Percentiles rank a stretch among this genome's conserved stretches.
phyloP scores from a whole-genome alignment of 768 basidiomycete genomes.

The Lentinus tigrinus region DNA sequence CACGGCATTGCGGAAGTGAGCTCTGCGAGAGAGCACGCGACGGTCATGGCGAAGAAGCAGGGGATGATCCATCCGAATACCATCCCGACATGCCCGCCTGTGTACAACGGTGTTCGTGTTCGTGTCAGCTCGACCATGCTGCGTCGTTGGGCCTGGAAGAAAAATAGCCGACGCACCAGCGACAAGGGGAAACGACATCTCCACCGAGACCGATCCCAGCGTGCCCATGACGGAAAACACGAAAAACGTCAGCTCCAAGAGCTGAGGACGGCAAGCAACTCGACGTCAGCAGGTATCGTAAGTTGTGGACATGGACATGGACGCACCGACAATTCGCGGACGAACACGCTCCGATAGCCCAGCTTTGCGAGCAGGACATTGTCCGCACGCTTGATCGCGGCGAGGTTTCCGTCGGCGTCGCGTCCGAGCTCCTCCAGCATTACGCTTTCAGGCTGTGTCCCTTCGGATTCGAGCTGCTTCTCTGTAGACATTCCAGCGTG shows the following conservation, averaged over 20 bases:
- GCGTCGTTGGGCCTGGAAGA: neutral
- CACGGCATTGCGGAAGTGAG: slow-evolving; percentile 76
- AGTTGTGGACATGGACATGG: neutral
- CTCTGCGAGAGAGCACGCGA: slow-evolving; percentile 74
- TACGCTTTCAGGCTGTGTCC: too few relatives aligned
- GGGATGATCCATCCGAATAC: slow-evolving; percentile 79
- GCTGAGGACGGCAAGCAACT: too few relatives aligned
- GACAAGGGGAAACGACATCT: slow-evolving; percentile 59
- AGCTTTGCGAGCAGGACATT: slow-evolving; percentile 59
- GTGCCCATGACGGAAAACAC: slow-evolving; percentile 74
- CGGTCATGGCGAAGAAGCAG: slow-evolving; percentile 60
- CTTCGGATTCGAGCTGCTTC: too few relatives aligned
- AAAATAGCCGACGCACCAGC: slow-evolving; percentile 58
- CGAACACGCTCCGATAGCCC: slow-evolving; percentile 73
- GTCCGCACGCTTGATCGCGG: slow-evolving; percentile 41
- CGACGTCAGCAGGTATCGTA: neutral
- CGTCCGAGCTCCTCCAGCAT: neutral
- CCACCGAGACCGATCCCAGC: slow-evolving; percentile 65
- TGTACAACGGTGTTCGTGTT: neutral
- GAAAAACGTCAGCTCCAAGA: slow-evolving; percentile 63
- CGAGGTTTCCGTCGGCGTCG: slow-evolving; percentile 10
- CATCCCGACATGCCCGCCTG: slow-evolving; percentile 76
- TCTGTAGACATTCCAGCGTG: too few relatives aligned
- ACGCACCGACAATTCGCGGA: slow-evolving; percentile 65
- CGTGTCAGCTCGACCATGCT: too few relatives aligned